Conservation (phyloP, 2,329 filamentous ascomycete genomes). For the Stagonosporopsis chrysanthemi region DNA sequence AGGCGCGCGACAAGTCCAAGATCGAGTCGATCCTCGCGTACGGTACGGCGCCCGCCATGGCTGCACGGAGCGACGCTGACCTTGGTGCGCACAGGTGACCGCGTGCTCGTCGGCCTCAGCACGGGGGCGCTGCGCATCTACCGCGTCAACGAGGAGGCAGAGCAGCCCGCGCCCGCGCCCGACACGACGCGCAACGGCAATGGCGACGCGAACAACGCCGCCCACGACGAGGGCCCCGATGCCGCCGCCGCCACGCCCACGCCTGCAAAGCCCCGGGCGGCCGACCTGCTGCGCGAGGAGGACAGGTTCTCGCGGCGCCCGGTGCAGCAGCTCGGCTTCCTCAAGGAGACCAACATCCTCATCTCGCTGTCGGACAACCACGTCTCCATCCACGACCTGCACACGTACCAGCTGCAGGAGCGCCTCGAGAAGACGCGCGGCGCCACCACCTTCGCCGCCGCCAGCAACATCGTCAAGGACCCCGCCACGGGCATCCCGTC, state of each 20-base stretch:
- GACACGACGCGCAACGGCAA: background rate
- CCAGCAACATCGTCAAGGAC: conserved; percentile 94
- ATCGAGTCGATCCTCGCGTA: conserved; percentile 96
- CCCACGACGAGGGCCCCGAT: conserved; percentile 28
- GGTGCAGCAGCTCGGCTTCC: conserved; percentile 91
- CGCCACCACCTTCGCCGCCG: conserved; percentile 88
- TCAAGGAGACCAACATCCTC: conserved; percentile 92
- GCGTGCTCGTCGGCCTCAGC: conserved; percentile 89
- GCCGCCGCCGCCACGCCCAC: background rate
- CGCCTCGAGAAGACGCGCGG: conserved; percentile 84
- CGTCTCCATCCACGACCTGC: conserved; percentile 87
- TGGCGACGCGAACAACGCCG: too few relatives aligned
- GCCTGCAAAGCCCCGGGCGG: conserved; percentile 56
- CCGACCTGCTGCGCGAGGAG: conserved; percentile 87
- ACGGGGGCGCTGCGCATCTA: conserved; percentile 90
- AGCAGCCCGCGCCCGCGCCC: conserved; percentile 46
- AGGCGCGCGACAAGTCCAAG: conserved; percentile 91
- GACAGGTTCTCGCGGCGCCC: conserved; percentile 92
- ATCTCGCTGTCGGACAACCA: conserved; percentile 90
- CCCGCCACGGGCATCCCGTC: conserved; percentile 84
- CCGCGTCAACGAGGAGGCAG: conserved; percentile 76
- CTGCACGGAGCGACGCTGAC: conserved; percentile 25
- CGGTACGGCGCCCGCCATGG: conserved; percentile 59
- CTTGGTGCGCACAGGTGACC: conserved; percentile 68
- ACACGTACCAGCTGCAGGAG: conserved; percentile 83